Evolutionary conservation across 352 stramenopile genomes (phyloP).

Genomic region (Phytopythium mirpurense): DNA sequence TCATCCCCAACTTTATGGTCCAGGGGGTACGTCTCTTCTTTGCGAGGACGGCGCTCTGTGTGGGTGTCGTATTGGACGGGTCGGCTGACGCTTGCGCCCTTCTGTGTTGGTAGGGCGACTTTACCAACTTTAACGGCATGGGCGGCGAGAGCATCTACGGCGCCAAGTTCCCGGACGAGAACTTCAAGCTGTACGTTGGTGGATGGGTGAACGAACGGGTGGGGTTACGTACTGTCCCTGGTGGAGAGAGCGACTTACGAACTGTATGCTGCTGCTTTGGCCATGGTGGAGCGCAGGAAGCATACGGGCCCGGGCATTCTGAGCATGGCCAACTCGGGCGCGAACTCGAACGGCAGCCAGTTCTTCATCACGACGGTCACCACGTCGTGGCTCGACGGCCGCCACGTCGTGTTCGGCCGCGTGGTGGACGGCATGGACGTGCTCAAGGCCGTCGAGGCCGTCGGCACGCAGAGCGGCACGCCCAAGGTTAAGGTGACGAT

Average conservation of each 20-base stretch:
- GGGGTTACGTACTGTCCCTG: no score
- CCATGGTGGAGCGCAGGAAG: conserved; percentile 16
- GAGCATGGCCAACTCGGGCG: conserved; percentile 96
- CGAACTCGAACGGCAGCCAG: conserved; percentile 97
- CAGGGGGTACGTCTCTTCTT: conserved; percentile 89
- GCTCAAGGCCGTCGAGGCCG: conserved; percentile 93
- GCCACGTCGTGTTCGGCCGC: conserved; percentile 92
- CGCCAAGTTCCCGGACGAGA: conserved; percentile 94
- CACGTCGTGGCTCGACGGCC: conserved; percentile 86
- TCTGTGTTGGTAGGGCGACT: conserved; percentile 84
- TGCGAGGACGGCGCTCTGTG: not conserved
- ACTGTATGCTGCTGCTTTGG: no score
- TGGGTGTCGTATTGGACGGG: no score
- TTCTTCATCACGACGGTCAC: conserved; percentile 97
- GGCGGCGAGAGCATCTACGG: conserved; percentile 94
- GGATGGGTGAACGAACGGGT: no score
- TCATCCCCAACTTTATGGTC: conserved; percentile 94
- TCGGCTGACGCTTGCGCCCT: no score
- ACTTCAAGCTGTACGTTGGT: conserved; percentile 81
- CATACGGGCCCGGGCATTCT: conserved; percentile 89
- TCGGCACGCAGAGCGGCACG: conserved; percentile 18
- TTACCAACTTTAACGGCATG: conserved; percentile 90
- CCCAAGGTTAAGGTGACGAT: conserved; percentile 77
- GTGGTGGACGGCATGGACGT: conserved; percentile 95
- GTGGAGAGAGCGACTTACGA: not conserved